Evolutionary conservation across 1,284 basidiomycete genomes (phyloP), one percentile per base, ranked within the genome.

Genomic region (Grifola frondosa): DNA sequence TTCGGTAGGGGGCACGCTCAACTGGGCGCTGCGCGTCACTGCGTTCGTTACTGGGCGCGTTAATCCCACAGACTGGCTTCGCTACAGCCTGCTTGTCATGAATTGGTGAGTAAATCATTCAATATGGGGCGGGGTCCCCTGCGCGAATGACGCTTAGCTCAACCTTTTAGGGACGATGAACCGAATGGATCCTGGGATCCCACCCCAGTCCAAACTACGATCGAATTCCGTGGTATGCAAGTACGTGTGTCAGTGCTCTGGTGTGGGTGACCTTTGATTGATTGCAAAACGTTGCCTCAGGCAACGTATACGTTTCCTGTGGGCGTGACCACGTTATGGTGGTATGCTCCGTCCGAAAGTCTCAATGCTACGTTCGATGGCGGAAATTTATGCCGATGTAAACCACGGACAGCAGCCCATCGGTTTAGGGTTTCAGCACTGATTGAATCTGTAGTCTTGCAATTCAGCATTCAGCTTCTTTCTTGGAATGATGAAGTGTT

Each of bases 221-320:
- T 88, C 46, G 75, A 80, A 53, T 88, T 88, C 66, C 70, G 79
- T 39, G 84, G 81, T 0, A 70, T 72, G 66, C 81, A 84, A 72
- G 82, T 78, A 44, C 48, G 64, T n/a, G n/a, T n/a, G n/a, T n/a
- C n/a, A n/a, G n/a, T n/a, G n/a, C n/a, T n/a, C n/a, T n/a, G n/a
- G n/a, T n/a, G n/a, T n/a, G n/a, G n/a, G n/a, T n/a, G n/a, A n/a
- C n/a, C n/a, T n/a, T n/a, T n/a, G n/a, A n/a, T n/a, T 42, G 26
- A 20, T 20, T 21, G 15, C 5, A 13, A 13, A 30, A 10, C 45
- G 23, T 44, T 19, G 30, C 19, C 37, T 24, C 37, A 81, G 78
- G 81, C 79, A 3, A 74, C 66, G 4, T 81, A 79, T 56, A 82
- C 80, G 11, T 85, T 85, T 69, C 81, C 81, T 1, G 81, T 84